Base-by-base conservation (phyloP, 306 rosid species). In the Hippophae tibetana region DNA sequence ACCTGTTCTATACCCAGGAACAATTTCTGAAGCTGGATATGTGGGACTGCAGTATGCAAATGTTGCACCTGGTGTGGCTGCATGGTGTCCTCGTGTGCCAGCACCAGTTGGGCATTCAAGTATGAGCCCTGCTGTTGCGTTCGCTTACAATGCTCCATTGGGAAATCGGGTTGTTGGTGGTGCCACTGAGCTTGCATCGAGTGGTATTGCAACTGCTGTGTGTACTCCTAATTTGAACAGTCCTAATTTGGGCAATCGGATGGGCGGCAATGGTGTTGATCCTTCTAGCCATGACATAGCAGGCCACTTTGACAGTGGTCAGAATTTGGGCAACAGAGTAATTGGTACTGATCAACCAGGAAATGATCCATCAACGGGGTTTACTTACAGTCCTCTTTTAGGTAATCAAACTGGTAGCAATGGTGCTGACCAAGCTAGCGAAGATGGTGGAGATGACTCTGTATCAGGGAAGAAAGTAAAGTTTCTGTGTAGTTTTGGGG, bases 401-500 rank as follows among this genome's bases (percentile, higher is more conserved):
- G 69, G 75, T 46, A 74, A 46, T 71, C 72, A 67, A 53, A 46
- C 25, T 54, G 67, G 69, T 63, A 75, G 75, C 12, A 72, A 14
- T 51, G 69, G 26, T 60, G 63, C 62, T 13, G 89, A 82, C 60
- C 88, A 69, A 40, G 82, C 57, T 0, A 62, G 86, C 0, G 90
- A 82, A 10, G 95, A 87, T 52, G 76, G 85, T 12, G 87, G 82
- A 46, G 87, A 83, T 62, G 86, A 83, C 69, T 90, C 81, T 1
- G 63, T 63, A 14, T 76, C 76, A 0, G 84, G 79, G 69, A 90
- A 63, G 74, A 89, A 79, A 73, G 69, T 87, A 64, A 87, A 90
- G 74, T 80, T 90, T 59, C 45, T 90, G 67, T 90, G 97, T 67
- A 90, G 95, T 81, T 87, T 82, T 45, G 86, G 95, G 5, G 97